A percentile compares a stretch with the other conserved stretches of the same genome.
Conservation (phyloP, 2,329 filamentous ascomycete genomes). For the Xylariaceae sp. region DNA sequence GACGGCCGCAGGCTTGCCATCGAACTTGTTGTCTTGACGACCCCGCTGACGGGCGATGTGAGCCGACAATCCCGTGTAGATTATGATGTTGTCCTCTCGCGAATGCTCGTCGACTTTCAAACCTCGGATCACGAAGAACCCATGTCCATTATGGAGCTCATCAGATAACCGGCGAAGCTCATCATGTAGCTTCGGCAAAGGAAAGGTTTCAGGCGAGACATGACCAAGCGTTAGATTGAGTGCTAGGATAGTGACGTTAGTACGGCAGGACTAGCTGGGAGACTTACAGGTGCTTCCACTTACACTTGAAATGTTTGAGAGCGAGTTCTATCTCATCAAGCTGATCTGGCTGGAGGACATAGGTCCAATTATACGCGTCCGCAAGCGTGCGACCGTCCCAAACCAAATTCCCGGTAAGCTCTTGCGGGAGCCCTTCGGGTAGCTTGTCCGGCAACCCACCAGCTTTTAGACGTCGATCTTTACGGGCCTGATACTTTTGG, state of each 20-base stretch:
- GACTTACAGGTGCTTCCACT: not conserved
- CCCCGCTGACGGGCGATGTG: constrained; percentile 59
- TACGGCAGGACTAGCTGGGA: not conserved
- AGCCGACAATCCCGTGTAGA: constrained; percentile 62
- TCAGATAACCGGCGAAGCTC: constrained; percentile 54
- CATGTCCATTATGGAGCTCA: constrained; percentile 60
- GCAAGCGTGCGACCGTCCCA: constrained; percentile 58
- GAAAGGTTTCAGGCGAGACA: constrained; percentile 56
- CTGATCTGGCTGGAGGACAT: constrained; percentile 49
- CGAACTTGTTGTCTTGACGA: constrained; percentile 51
- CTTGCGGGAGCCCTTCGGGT: constrained; percentile 53
- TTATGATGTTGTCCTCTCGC: constrained; percentile 59
- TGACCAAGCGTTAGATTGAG: constrained; percentile 43
- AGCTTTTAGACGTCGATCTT: constrained; percentile 46
- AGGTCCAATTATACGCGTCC: constrained; percentile 56
- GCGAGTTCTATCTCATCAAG: constrained; percentile 52
- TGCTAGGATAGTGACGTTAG: constrained; percentile 27
- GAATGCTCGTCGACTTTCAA: constrained; percentile 55
- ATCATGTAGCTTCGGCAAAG: constrained; percentile 53
- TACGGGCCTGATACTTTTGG: constrained; percentile 55
- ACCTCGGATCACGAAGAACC: constrained; percentile 64
- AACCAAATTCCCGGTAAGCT: constrained; percentile 54
- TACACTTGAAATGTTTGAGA: constrained; percentile 47
- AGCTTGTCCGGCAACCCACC: constrained; percentile 45
- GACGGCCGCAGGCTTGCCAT: constrained; percentile 52